phyloP scores from a whole-genome alignment of 148 eudicot genomes.

The Rhododendron vialii region DNA sequence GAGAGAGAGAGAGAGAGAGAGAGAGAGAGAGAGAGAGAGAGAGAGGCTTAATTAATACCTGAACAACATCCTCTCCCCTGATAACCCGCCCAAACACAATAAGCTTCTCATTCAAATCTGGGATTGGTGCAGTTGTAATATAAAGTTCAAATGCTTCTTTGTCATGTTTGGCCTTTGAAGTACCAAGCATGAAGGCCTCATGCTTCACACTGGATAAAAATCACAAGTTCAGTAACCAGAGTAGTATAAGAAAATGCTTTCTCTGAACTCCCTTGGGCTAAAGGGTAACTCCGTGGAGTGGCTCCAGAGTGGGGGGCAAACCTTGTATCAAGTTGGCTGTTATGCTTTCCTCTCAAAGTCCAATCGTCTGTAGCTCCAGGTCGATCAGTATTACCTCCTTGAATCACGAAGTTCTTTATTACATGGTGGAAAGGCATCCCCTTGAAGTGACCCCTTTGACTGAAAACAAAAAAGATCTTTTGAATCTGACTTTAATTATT shows the following conservation, averaged over 20 bases:
- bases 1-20: neutral
- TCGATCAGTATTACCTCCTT: conserved; percentile 58
- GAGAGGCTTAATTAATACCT: conserved; percentile 36
- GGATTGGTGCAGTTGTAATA: conserved; percentile 86
- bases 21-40: conserved; percentile 2
- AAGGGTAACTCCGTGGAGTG: neutral
- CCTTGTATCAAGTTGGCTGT: conserved; percentile 70
- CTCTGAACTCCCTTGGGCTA: neutral
- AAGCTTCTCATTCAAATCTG: conserved; percentile 77
- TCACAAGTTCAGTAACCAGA: neutral
- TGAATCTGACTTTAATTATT: neutral
- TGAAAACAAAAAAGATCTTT: conserved; percentile 25
- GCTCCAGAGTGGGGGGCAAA: conserved; percentile 10
- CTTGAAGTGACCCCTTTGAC: conserved; percentile 71
- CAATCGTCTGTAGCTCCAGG: conserved; percentile 65
- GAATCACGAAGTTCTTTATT: conserved; percentile 76
- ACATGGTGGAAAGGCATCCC: conserved; percentile 86
- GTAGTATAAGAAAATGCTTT: neutral
- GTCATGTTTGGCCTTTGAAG: conserved; percentile 61
- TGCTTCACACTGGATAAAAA: conserved; percentile 60
- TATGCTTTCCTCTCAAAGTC: conserved; percentile 67
- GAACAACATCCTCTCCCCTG: conserved; percentile 81
- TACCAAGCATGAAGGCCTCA: conserved; percentile 92
- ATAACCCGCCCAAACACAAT: conserved; percentile 76
- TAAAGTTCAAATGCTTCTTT: conserved; percentile 58